Evolutionary conservation across 2,329 filamentous ascomycete genomes (phyloP), one percentile per base, ranked within the genome.

Genomic region (Ophiosphaerella herpotricha): DNA sequence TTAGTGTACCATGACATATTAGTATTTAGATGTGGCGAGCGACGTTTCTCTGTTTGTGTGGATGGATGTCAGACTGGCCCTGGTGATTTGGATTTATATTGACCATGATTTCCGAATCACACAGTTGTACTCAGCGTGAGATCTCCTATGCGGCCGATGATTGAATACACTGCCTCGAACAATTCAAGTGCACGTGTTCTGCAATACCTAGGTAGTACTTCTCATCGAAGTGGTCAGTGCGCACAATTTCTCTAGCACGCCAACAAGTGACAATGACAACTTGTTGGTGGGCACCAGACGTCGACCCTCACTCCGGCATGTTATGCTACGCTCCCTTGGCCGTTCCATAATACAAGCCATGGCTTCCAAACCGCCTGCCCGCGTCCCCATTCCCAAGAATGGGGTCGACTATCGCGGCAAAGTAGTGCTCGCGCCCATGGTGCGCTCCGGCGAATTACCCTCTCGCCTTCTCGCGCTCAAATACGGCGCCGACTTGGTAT

Each of bases 401-500:
- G 93, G 93, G 43, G 91, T 96, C 66, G 91, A 97, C 78, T 97
- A 97, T 76, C 85, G 93, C 63, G 89, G 89, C 75, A 97, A 95
- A 75, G 77, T 97, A 58, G 94, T 97, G 38, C 87, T 99, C 57
- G 94, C 94, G 54, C 94, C 94, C 35, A 99, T 99, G 94, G 93
- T 97, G 50, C 88, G 94, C 61, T 96, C 91, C n/a, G 94, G 94
- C 69, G 94, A 99, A 78, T 79, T 97, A 53, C 93, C 94, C 3
- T 94, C 90, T 34, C 87, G 94, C 50, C 82, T 99, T 23, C 77
- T 96, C 37, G 90, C 94, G 29, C 84, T 99, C 54, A 89, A 95
- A 68, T 97, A 99, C 73, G 94, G 94, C 60, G 94, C 94, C 44
- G 94, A 99, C 74, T 81, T 99, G 13, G 94, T 99, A 60, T 99